Base-by-base conservation (phyloP, 345 rosid species). In the Populus tremula region DNA sequence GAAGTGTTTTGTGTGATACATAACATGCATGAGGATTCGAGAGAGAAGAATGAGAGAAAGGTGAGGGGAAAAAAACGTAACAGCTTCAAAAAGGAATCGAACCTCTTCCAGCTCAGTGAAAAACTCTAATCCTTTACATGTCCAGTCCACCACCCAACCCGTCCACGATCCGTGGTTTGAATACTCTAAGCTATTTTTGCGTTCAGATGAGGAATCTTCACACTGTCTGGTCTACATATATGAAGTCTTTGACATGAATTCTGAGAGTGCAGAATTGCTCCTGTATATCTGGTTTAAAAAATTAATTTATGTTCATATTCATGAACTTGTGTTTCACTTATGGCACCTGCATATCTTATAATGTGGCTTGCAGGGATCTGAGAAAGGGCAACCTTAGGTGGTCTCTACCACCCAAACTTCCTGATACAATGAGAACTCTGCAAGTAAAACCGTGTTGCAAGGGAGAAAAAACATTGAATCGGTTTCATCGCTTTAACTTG, bases 381-480 rank as follows among this genome's bases (percentile, higher is more conserved):
- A 90, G 97, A 86, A 9, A 35, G 87, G 93, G 93, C 84, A 74
- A 76, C 77, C 91, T 94, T 59, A 79, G 81, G n/a, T 97, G 98
- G 72, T 64, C 90, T 39, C 77, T 91, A 82, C 97, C 97, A 71
- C 79, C 90, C 76, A 86, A 87, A 76, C 84, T 94, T 67, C 89
- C 97, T 35, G 76, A 80, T 73, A 80, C 83, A 20, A 82, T 90
- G 79, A 93, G 90, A 70, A 91, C 95, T 67, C 89, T 94, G 98
- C 91, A 84, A 50, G 86, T 85, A 67, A 50, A 80, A 25, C 0
- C 16, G 9, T 10, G 29, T 59, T 59, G 63, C 9, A n/a, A 59
- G 2, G 29, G 63, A 25, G 63, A 59, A 23, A n/a, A 4, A 33
- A 33, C 0, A 4, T 33, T 33, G 35, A 33, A 33, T 33, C 35